These are phyloP conservation scores for Gossypium trilobum DNA, from an alignment of 441 rosid species.

Conservation along the genomic window DNA sequence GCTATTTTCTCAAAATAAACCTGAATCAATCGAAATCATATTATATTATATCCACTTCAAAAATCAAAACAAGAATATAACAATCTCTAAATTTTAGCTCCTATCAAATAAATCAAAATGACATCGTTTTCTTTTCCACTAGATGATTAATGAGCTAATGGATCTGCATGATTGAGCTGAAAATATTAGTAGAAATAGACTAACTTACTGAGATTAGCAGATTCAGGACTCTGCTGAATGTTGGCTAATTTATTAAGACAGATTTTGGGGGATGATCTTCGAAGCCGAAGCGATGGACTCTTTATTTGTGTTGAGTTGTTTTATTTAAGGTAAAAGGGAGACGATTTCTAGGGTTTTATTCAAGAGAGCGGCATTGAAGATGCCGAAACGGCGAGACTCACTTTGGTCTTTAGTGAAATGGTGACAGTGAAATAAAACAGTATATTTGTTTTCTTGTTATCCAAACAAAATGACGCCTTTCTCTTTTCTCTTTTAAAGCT, in stretches of 20 bases:
- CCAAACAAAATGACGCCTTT: not conserved
- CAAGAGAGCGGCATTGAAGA: constrained; percentile 14
- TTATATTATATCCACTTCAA: not conserved
- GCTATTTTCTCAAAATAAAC: not conserved
- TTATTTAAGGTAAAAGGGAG: not conserved
- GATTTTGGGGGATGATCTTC: not conserved
- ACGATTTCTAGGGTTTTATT: constrained; percentile 15
- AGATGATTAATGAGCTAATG: not conserved
- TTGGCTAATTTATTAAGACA: too few species aligned
- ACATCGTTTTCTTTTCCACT: too few species aligned
- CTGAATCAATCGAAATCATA: not conserved
- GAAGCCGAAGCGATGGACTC: not conserved
- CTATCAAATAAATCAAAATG: not conserved
- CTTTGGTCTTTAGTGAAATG: not conserved
- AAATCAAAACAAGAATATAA: too few species aligned
- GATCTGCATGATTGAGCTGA: not conserved
- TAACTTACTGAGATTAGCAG: constrained; percentile 6
- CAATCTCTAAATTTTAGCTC: too few species aligned
- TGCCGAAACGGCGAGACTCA: constrained; percentile 3
- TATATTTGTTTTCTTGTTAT: not conserved
- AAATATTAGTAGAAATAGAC: not conserved
- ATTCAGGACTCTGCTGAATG: not conserved
- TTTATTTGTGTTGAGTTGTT: too few species aligned
- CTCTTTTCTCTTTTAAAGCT: not conserved
- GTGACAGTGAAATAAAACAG: not conserved